These are phyloP conservation scores for Backusella westeae DNA, from an alignment of 192 early-diverging fungal species.

Conservation along the genomic window DNA sequence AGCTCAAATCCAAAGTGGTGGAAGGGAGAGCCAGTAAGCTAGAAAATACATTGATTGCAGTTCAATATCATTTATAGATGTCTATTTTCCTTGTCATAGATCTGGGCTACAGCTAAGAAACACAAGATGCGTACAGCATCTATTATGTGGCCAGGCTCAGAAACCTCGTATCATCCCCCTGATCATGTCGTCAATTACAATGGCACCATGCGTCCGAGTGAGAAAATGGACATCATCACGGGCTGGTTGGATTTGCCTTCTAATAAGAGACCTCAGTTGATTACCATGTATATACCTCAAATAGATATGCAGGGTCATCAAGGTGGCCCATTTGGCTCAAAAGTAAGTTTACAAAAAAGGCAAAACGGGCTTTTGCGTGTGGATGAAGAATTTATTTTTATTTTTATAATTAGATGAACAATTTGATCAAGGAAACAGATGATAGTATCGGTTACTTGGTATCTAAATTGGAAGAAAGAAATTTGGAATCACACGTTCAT, in stretches of 20 bases:
- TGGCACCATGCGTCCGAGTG: slow-evolving; percentile 35
- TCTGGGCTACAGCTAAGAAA: slow-evolving; percentile 83
- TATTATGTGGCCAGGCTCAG: slow-evolving; percentile 88
- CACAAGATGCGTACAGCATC: slow-evolving; percentile 67
- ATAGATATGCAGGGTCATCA: slow-evolving; percentile 78
- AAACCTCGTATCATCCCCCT: slow-evolving; percentile 52
- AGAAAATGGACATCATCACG: slow-evolving; percentile 60
- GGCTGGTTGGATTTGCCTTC: slow-evolving; percentile 81
- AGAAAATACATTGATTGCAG: background rate
- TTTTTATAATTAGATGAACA: slow-evolving; percentile 50
- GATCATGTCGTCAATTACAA: slow-evolving; percentile 64
- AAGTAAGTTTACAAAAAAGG: slow-evolving; percentile 41
- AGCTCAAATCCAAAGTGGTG: slow-evolving; percentile 77
- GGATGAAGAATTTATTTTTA: background rate
- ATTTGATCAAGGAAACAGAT: slow-evolving; percentile 52
- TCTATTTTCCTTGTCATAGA: slow-evolving; percentile 19
- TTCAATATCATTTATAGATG: background rate
- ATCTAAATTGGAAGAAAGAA: slow-evolving; percentile 49
- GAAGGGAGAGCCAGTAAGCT: slow-evolving; percentile 78
- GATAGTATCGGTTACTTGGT: slow-evolving; percentile 57
- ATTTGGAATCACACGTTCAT: slow-evolving; percentile 64
- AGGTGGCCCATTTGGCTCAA: slow-evolving; percentile 60
- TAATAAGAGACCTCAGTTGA: slow-evolving; percentile 68
- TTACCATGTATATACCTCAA: slow-evolving; percentile 78
- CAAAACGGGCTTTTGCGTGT: background rate